phyloP scores from a whole-genome alignment of 2,329 filamentous ascomycete species.

The Aspergillus thermomutatus region DNA sequence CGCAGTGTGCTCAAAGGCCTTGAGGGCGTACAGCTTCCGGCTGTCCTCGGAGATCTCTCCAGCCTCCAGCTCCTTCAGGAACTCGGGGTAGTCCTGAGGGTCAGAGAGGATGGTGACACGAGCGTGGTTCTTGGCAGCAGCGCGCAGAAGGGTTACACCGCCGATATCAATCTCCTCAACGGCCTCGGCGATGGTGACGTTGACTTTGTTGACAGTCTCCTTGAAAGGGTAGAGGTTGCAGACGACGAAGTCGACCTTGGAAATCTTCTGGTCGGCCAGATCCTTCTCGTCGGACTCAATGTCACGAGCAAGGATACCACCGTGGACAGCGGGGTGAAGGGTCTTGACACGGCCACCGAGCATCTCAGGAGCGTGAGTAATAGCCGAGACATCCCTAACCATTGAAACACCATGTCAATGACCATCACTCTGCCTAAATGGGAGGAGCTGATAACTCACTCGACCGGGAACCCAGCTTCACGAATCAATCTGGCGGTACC shows the following conservation, averaged over 20 bases:
- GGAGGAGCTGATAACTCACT: constrained; percentile 56
- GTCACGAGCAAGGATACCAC: constrained; percentile 82
- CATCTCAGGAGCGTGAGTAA: constrained; percentile 97
- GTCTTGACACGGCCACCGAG: constrained; percentile 91
- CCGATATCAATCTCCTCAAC: constrained; percentile 99
- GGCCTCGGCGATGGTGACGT: constrained; percentile 92
- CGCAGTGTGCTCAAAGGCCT: constrained; percentile 97
- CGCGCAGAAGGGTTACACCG: constrained; percentile 91
- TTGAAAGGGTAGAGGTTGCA: constrained; percentile 99
- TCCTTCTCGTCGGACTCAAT: constrained; percentile 96
- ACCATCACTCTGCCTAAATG: constrained; percentile 2
- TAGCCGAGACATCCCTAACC: constrained; percentile 86
- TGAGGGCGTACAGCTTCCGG: constrained; percentile 86
- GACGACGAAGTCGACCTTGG: constrained; percentile 92
- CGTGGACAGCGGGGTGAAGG: constrained; percentile 88
- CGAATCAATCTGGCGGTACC: constrained; percentile 95
- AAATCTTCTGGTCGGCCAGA: constrained; percentile 88
- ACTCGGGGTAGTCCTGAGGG: constrained; percentile 88
- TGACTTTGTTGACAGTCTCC: constrained; percentile 94
- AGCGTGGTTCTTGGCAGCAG: constrained; percentile 95
- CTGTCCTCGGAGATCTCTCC: constrained; percentile 82
- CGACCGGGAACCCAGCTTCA: constrained; percentile 91
- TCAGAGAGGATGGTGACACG: constrained; percentile 95
- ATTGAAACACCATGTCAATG: constrained; percentile 1
- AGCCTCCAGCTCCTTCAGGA: constrained; percentile 81